phyloP scores from a whole-genome alignment of 2,329 filamentous ascomycete species.

The Remersonia thermophila region DNA sequence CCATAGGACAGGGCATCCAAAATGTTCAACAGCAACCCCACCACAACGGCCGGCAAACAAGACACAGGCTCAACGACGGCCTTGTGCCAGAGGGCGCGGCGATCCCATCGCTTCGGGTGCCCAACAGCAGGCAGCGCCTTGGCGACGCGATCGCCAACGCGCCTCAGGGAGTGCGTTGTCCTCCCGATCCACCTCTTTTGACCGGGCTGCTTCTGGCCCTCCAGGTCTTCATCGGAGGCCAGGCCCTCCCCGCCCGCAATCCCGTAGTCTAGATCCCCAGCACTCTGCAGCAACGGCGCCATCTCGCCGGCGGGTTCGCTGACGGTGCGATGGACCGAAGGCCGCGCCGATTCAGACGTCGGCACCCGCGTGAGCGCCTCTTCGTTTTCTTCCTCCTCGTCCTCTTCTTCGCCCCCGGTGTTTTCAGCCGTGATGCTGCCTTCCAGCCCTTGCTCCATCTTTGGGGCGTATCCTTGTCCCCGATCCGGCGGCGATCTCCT shows the following conservation, averaged over 20 bases:
- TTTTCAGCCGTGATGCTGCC: constrained; percentile 7
- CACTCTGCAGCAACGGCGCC: constrained; percentile 32
- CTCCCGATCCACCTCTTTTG: constrained; percentile 25
- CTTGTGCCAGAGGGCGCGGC: constrained; percentile 49
- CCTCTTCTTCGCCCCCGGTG: neutral
- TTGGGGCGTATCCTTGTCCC: constrained; percentile 2
- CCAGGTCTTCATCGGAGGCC: constrained; percentile 33
- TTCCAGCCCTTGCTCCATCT: constrained; percentile 13
- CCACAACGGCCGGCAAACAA: constrained; percentile 72
- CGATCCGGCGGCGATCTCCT: constrained; percentile 33
- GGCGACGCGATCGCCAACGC: constrained; percentile 14
- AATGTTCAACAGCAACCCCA: constrained; percentile 83
- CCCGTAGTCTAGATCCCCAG: constrained; percentile 14
- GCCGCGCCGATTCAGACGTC: constrained; percentile 1
- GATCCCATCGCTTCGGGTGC: constrained; percentile 63
- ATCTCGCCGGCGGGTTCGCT: constrained; percentile 24
- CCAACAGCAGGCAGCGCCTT: constrained; percentile 23
- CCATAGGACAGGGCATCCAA: constrained; percentile 92
- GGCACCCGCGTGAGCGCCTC: constrained; percentile 1
- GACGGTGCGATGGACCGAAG: constrained; percentile 1
- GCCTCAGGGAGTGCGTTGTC: constrained; percentile 19
- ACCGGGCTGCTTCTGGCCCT: constrained; percentile 33
- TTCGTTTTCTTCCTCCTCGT: constrained; percentile 6
- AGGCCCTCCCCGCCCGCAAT: constrained; percentile 5
- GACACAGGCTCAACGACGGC: constrained; percentile 54